Evolutionary conservation across 2,329 filamentous ascomycete species (phyloP), one percentile per base, ranked within the genome.

Genomic region (Aureobasidium sp.): DNA sequence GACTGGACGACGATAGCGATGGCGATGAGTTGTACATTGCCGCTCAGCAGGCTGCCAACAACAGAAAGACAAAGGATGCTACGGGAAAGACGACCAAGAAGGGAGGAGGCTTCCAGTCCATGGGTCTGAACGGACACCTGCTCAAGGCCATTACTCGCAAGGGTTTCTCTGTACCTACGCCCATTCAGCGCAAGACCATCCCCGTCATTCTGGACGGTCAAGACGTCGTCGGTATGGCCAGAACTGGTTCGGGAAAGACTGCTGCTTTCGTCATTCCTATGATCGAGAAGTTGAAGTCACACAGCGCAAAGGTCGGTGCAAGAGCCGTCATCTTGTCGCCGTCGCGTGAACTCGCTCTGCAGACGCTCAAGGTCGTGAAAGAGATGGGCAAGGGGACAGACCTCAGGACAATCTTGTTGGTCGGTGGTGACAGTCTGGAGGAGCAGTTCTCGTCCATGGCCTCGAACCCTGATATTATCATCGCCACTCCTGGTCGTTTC

Each of bases 181-280:
- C 94, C 0, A 99, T 99, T 74, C 94, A 99, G 78, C 85, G 94
- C 68, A 97, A 97, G 76, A 90, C 94, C 1, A 96, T 99, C 52
- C 95, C 94, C 4, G 80, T 97, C 61, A 85, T 99, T 61, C 80
- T 97, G 68, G 89, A 95, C 64, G 85, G 88, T 60, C 90, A 91
- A 76, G 94, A 99, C 81, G 90, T 97, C n/a, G 93, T 99, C 27
- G 95, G 92, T 67, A 99, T 99, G 94, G 94, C 94, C 8, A 83
- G 95, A 67, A 99, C 95, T n/a, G 94, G 94, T 72, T 97, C 92
- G 22, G 94, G 94, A 78, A 99, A 99, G 79, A 99, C 95, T 1
- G 94, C 92, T 1, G 94, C 94, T 24, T 99, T 99, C 74, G 91
- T 97, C 29, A 95, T 99, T 66, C 94, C 94, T 47, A 96, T 99